phyloP scores from a whole-genome alignment of 768 basidiomycete genomes.

The Lactarius sanguifluus region DNA sequence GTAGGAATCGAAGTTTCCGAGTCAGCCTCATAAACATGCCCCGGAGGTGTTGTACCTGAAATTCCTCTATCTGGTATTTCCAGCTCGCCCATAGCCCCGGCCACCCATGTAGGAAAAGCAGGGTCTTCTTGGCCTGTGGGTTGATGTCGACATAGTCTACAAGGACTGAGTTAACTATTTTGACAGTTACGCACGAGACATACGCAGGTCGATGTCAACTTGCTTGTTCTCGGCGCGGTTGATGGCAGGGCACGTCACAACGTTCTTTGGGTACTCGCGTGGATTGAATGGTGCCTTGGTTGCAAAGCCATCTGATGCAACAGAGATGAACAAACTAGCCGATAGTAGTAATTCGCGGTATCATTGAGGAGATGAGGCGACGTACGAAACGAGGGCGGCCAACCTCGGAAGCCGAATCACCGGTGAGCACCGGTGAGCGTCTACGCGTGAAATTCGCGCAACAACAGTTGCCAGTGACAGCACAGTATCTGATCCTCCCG shows the following conservation, averaged over 20 bases:
- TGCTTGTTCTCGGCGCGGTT: slow-evolving; percentile 23
- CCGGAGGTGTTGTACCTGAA: slow-evolving; percentile 44
- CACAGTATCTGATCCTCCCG: neutral
- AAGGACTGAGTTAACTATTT: neutral
- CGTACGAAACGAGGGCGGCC: neutral
- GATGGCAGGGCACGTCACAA: slow-evolving; percentile 20
- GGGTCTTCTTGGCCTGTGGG: slow-evolving; percentile 46
- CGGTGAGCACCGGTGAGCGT: neutral
- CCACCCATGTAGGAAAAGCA: slow-evolving; percentile 79
- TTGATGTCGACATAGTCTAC: slow-evolving; percentile 60
- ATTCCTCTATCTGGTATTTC: slow-evolving; percentile 67
- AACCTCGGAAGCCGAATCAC: neutral
- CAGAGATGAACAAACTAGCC: neutral
- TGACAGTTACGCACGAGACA: neutral
- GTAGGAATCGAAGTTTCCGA: neutral
- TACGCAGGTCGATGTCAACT: slow-evolving; percentile 25
- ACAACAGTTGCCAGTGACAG: neutral
- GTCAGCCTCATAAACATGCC: neutral
- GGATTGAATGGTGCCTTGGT: slow-evolving; percentile 15
- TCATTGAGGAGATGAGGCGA: neutral
- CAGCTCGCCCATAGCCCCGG: slow-evolving; percentile 75
- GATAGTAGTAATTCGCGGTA: neutral
- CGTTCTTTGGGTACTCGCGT: slow-evolving; percentile 23
- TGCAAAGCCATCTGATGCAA: neutral
- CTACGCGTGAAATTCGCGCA: neutral